Conservation (phyloP, 148 eudicot species). For the Beta vulgaris region DNA sequence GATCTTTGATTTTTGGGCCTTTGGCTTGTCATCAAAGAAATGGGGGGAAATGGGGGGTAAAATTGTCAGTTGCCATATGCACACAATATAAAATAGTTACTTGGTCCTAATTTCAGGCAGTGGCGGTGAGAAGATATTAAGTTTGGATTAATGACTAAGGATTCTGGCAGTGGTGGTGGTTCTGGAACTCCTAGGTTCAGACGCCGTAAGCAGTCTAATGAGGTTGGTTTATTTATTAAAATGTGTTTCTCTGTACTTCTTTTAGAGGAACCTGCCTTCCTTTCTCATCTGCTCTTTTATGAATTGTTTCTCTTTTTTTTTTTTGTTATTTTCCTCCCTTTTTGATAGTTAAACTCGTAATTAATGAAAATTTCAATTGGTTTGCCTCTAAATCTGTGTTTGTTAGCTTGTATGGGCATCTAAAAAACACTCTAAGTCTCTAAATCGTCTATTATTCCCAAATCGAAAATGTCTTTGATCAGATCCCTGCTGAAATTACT, state of each 20-base stretch:
- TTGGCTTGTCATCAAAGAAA: not conserved
- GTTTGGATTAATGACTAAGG: constrained; percentile 34
- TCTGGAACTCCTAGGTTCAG: no score
- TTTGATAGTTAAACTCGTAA: not conserved
- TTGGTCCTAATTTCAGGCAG: constrained; percentile 1
- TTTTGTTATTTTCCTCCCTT: not conserved
- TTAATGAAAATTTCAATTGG: not conserved
- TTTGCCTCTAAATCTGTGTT: not conserved
- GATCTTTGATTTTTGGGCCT: not conserved
- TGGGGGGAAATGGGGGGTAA: not conserved
- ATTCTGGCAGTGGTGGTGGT: no score
- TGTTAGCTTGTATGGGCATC: not conserved
- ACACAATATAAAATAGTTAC: not conserved
- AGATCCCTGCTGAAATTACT: constrained; percentile 51
- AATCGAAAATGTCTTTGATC: not conserved
- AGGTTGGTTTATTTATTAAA: constrained; percentile 30
- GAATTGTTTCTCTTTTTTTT: no score
- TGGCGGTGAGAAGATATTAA: constrained; percentile 13
- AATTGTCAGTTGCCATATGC: not conserved
- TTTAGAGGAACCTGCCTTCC: no score
- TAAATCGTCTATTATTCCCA: not conserved
- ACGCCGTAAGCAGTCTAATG: constrained; percentile 48
- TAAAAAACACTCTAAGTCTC: no score
- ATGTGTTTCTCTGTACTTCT: not conserved
- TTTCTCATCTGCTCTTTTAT: no score